Evolutionary conservation across 139 green algal species (phyloP).

Genomic region (Coccomyxa sp.): DNA sequence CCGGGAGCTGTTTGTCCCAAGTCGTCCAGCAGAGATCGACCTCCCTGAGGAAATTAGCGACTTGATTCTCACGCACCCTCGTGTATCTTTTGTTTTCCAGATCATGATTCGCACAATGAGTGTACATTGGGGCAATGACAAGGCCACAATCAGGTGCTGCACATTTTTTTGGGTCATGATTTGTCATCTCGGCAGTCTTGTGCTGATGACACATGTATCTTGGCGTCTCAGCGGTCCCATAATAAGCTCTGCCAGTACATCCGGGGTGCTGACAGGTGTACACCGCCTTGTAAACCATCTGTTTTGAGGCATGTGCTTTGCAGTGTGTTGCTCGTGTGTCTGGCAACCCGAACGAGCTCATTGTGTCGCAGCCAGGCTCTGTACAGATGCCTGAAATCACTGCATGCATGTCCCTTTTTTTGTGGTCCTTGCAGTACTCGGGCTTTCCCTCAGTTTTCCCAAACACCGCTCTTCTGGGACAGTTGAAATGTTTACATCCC

Average conservation of each 20-base stretch:
- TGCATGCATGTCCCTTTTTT: neutral
- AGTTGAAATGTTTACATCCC: too few relatives aligned
- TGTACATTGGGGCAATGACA: neutral
- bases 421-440: neutral
- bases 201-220: neutral
- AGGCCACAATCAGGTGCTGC: neutral
- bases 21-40: neutral
- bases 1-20: neutral
- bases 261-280: neutral
- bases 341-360: neutral
- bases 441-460: too few relatives aligned
- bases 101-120: neutral
- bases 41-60: neutral
- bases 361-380: neutral
- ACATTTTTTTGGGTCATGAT: neutral
- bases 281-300: neutral
- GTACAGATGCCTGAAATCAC: neutral
- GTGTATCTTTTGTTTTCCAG: neutral
- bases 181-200: neutral
- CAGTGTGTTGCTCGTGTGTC: neutral
- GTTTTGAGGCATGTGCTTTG: neutral
- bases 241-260: neutral
- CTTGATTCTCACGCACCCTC: neutral
- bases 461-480: too few relatives aligned
- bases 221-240: neutral